Conservation (phyloP, 495 filamentous ascomycete genomes). For the Lineolata rhizophorae region DNA sequence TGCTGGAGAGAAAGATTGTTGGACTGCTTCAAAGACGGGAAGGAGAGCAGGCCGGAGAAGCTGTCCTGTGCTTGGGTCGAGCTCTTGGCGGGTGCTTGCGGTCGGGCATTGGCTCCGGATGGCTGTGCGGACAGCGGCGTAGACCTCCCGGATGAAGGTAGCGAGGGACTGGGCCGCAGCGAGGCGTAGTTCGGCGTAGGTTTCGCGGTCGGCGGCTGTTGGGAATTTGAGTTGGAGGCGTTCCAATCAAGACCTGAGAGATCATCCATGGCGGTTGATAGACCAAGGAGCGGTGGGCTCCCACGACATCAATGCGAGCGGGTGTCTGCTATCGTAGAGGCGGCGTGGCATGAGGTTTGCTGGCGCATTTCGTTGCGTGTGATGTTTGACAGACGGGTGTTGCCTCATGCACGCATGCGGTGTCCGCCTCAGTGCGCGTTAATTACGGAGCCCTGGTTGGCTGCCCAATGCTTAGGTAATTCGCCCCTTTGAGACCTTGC, state of each 20-base stretch:
- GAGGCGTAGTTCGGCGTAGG: conserved; percentile 24
- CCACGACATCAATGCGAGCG: too few species aligned
- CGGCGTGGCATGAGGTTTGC: too few species aligned
- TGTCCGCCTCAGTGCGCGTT: too few species aligned
- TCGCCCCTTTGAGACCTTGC: too few species aligned
- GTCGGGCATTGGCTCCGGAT: conserved; percentile 16
- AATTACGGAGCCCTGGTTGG: too few species aligned
- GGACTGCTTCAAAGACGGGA: conserved; percentile 40
- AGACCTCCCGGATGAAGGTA: conserved; percentile 34
- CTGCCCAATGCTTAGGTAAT: too few species aligned
- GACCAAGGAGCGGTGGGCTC: too few species aligned
- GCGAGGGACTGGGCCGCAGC: conserved; percentile 38
- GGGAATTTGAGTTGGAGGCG: conserved; percentile 23
- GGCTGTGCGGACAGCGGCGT: conserved; percentile 34
- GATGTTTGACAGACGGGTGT: too few species aligned
- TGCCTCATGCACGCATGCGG: too few species aligned
- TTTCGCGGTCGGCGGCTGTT: conserved; percentile 27
- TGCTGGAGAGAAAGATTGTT: conserved; percentile 62
- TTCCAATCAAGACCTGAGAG: conserved; percentile 34
- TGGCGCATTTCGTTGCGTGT: too few species aligned
- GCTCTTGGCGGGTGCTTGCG: conserved; percentile 4
- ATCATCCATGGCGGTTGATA: conserved; percentile 37
- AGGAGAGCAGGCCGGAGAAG: conserved; percentile 73
- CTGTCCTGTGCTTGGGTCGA: conserved; percentile 38
- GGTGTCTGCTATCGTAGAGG: too few species aligned